A percentile compares a stretch with the other conserved stretches of the same genome.
Conservation (phyloP, 805 yeast genomes). For the Schizosaccharomyces osmophilus region DNA sequence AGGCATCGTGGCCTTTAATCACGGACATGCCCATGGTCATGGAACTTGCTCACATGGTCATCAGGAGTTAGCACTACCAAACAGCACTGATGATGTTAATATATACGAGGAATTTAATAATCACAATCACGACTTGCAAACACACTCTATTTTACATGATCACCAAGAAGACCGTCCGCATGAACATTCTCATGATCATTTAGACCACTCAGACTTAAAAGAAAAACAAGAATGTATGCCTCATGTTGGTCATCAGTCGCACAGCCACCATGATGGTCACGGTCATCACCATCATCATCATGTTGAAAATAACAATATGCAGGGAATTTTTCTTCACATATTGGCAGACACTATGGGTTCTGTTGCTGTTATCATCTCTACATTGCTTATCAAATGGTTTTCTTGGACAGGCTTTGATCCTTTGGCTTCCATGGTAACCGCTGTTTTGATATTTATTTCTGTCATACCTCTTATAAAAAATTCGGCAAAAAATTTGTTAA, state of each 20-base stretch:
- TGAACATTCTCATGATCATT: neutral
- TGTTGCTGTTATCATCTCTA: constrained; percentile 85
- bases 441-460: constrained; percentile 50
- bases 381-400: constrained; percentile 46
- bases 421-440: constrained; percentile 69
- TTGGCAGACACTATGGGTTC: constrained; percentile 92
- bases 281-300: constrained; percentile 8
- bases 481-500: constrained; percentile 47
- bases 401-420: constrained; percentile 76
- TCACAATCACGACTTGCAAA: neutral
- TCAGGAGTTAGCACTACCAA: constrained; percentile 1
- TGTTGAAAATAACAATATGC: constrained; percentile 45
- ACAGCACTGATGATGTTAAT: constrained; percentile 4
- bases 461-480: constrained; percentile 67
- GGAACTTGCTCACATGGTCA: neutral
- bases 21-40: constrained; percentile 33
- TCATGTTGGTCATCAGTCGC: neutral
- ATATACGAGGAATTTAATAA: neutral
- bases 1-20: constrained; percentile 86
- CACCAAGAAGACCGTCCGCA: neutral
- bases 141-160: neutral
- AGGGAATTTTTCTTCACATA: constrained; percentile 80
- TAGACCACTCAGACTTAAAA: no score
- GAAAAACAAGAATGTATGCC: no score
- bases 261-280: constrained; percentile 5